Evolutionary conservation across 805 yeast genomes (phyloP).

Genomic region (Sugiyamaella boreocaroliniensis): DNA sequence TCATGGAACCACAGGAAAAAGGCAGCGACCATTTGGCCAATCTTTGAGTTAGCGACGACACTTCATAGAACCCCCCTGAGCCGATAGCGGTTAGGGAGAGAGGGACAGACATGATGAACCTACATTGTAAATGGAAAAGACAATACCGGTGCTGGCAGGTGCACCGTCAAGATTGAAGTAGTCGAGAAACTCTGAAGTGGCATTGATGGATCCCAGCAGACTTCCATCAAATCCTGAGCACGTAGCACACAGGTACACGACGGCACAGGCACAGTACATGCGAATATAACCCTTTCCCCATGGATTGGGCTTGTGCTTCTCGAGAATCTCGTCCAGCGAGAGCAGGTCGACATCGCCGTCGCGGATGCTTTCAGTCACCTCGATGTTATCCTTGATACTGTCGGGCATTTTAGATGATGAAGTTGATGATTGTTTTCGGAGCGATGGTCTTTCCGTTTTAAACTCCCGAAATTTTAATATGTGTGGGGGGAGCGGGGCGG

Average conservation of each 20-base stretch:
- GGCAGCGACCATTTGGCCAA: constrained; percentile 13
- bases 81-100: not conserved
- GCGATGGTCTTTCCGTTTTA: too few relatives aligned
- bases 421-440: too few relatives aligned
- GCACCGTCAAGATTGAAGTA: constrained; percentile 7
- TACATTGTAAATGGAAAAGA: constrained; percentile 15
- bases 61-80: too few relatives aligned
- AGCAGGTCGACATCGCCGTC: not conserved
- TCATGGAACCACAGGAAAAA: constrained; percentile 14
- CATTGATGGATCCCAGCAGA: constrained; percentile 16
- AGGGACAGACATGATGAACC: not conserved
- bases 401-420: not conserved
- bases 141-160: constrained; percentile 14
- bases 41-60: constrained; percentile 1
- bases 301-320: constrained; percentile 8
- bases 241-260: constrained; percentile 12
- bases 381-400: not conserved
- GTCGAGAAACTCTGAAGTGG: constrained; percentile 13
- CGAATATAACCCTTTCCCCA: constrained; percentile 10
- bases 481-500: too few relatives aligned
- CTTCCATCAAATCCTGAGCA: constrained; percentile 18
- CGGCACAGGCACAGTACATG: constrained; percentile 9
- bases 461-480: too few relatives aligned
- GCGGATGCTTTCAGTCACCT: not conserved
- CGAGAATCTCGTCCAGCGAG: constrained; percentile 8